Conservation (phyloP, 768 basidiomycete species). For the Saitozyma sp. region DNA sequence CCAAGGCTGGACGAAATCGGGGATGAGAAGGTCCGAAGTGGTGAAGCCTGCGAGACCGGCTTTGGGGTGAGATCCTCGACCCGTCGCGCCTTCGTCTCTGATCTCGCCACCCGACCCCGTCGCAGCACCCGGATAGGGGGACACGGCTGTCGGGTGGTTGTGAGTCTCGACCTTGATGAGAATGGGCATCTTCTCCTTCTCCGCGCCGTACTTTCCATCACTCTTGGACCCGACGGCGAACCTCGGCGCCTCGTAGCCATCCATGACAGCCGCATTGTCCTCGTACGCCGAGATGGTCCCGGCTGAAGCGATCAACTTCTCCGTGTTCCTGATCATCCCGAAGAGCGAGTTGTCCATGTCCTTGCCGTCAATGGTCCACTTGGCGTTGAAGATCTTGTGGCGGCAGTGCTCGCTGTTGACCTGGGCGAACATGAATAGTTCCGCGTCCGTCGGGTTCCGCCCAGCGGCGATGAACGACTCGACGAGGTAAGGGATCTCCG, state of each 20-base stretch:
- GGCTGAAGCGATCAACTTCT: conserved; percentile 63
- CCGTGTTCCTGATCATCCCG: conserved; percentile 96
- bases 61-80: conserved; percentile 92
- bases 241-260: conserved; percentile 71
- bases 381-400: conserved; percentile 98
- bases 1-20: conserved; percentile 90
- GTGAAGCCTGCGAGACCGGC: conserved; percentile 92
- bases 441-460: conserved; percentile 92
- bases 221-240: conserved; percentile 60
- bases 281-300: conserved; percentile 96
- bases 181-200: conserved; percentile 75
- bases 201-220: conserved; percentile 60
- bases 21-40: conserved; percentile 88
- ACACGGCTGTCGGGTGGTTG: conserved; percentile 98
- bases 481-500: conserved; percentile 90
- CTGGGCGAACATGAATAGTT: conserved; percentile 99
- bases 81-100: conserved; percentile 94
- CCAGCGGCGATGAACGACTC: conserved; percentile 79
- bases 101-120: conserved; percentile 99
- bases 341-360: conserved; percentile 74
- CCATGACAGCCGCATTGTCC: conserved; percentile 94
- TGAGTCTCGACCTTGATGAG: conserved; percentile 98
- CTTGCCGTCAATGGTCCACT: conserved; percentile 82
- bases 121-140: conserved; percentile 96
- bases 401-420: conserved; percentile 99